Percentiles rank a stretch among this genome's conserved stretches.
Evolutionary conservation across 345 rosid species (phyloP).

Genomic region (Eucalyptus grandis): DNA sequence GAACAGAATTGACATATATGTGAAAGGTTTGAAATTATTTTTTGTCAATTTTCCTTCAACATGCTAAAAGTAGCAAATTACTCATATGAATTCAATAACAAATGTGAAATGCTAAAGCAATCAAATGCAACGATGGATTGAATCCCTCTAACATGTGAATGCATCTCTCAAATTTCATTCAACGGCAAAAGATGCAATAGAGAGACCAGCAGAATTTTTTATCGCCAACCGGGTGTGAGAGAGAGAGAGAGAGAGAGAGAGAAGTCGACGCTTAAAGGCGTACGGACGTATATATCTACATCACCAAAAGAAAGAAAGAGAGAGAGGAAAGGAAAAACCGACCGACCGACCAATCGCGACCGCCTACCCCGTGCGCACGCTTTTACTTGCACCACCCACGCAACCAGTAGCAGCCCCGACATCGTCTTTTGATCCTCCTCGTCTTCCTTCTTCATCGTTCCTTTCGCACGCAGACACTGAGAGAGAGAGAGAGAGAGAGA

Average conservation of each 20-base stretch:
- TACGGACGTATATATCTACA: not conserved
- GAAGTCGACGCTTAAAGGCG: not conserved
- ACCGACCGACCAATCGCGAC: not conserved
- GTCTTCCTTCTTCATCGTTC: not conserved
- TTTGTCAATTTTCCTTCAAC: not conserved
- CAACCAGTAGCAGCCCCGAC: not conserved
- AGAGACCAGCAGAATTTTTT: not conserved
- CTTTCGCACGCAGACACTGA: not conserved
- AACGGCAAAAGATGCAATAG: not conserved
- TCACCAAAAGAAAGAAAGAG: not conserved
- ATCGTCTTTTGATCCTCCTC: not conserved
- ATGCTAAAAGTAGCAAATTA: not conserved
- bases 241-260: not conserved
- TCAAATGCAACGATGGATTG: not conserved
- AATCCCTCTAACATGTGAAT: not conserved
- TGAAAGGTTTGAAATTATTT: too few species aligned
- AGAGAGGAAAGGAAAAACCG: not conserved
- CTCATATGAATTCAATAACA: not conserved
- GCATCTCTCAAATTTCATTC: not conserved
- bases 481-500: not conserved
- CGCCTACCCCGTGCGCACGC: not conserved
- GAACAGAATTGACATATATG: rapidly evolving
- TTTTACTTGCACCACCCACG: not conserved
- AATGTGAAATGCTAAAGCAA: not conserved
- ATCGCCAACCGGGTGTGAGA: not conserved